phyloP scores from a whole-genome alignment of 2,329 filamentous ascomycete genomes.

The Beauveria medogensis region DNA sequence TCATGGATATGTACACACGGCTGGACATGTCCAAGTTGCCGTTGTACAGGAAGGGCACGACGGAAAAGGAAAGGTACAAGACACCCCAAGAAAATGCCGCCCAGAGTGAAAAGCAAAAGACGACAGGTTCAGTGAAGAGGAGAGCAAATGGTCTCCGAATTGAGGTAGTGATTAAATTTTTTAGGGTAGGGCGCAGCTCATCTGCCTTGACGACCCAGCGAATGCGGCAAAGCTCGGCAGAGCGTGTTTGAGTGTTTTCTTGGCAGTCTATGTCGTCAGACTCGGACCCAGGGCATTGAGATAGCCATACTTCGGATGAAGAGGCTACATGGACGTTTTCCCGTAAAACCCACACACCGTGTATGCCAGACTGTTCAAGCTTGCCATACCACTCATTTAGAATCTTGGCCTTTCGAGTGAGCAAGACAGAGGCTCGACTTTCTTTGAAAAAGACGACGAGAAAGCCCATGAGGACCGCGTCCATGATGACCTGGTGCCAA shows the following conservation, averaged over 20 bases:
- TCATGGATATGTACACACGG: slow-evolving; percentile 66
- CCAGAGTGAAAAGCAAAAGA: slow-evolving; percentile 86
- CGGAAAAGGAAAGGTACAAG: slow-evolving; percentile 75
- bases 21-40: slow-evolving; percentile 58
- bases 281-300: background rate
- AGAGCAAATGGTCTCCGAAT: slow-evolving; percentile 71
- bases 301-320: background rate
- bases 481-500: slow-evolving; percentile 71
- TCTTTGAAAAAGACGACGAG: slow-evolving; percentile 70
- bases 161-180: slow-evolving; percentile 64
- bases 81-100: slow-evolving; percentile 84
- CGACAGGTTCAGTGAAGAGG: slow-evolving; percentile 66
- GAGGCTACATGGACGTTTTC: background rate
- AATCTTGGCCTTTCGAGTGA: slow-evolving; percentile 63
- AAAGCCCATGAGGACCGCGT: slow-evolving; percentile 49
- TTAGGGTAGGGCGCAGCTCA: slow-evolving; percentile 62
- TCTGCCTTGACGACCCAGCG: slow-evolving; percentile 76
- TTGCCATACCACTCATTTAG: slow-evolving; percentile 75
- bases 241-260: background rate
- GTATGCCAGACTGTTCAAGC: slow-evolving; percentile 57
- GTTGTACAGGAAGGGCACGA: slow-evolving; percentile 70
- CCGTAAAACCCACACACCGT: slow-evolving; percentile 34
- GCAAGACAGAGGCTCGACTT: slow-evolving; percentile 70
- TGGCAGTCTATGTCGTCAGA: background rate
- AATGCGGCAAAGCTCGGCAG: slow-evolving; percentile 40